Evolutionary conservation across 495 filamentous ascomycete species (phyloP), one percentile per base, ranked within the genome.

Genomic region (Immersiella caudata): DNA sequence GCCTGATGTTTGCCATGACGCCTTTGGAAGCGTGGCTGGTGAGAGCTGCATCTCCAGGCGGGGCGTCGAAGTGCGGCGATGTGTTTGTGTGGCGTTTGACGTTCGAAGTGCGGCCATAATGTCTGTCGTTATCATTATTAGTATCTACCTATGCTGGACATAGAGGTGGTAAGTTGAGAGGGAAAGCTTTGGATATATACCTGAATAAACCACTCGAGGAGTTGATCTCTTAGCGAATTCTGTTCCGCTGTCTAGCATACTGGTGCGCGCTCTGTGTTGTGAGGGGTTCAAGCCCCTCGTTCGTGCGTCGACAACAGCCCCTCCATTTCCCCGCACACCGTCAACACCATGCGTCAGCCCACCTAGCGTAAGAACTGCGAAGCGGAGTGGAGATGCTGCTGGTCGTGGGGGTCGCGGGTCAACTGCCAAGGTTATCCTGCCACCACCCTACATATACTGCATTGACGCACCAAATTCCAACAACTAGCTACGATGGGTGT

Each of bases 401-500:
- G 29, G 29, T 8, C 29, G 29, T 33, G 29, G 29, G 26, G 25
- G 20, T 22, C 21, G 52, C 22, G 52, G 22, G 2, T 3, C 7
- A 55, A 55, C 12, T 26, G 52, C 6, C n/a, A 55, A 55, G 52
- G 21, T 16, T 2, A 55, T 26, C 18, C 50, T n/a, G 52, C 2
- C 11, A 2, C 21, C 2, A 2, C 7, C 6, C 24, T 24, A 55
- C 27, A 59, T 59, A 59, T n/a, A 8, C 22, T 14, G 56, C 26
- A 26, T 9, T 35, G 6, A 7, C 56, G 56, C 21, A 24, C 25
- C 6, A n/a, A 24, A 35, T 24, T n/a, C 27, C 62, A 65, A 24
- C 20, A 36, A 54, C 51, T 16, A 56, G 33, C 62, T 65, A 65
- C 62, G 52, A 40, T 51, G 55, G 33, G 62, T 65, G 62, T 14